Evolutionary conservation across 169 alveolate species (phyloP).

Genomic region (Plasmodium yoelii): DNA sequence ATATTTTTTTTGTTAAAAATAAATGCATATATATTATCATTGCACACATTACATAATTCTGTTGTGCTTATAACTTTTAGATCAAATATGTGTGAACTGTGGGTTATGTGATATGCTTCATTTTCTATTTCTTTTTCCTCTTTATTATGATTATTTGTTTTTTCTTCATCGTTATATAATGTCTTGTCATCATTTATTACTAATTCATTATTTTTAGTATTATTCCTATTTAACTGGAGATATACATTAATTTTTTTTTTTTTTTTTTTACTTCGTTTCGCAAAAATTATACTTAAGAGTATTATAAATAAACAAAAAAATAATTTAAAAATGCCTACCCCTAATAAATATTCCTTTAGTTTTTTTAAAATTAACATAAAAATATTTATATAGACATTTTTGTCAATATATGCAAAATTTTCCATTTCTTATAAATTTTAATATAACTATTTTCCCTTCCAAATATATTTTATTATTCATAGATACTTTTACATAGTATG

Average conservation of each 20-base stretch:
- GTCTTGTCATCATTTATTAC: constrained; percentile 20
- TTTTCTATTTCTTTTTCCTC: constrained; percentile 22
- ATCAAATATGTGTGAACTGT: constrained; percentile 57
- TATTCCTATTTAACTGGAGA: constrained; percentile 30
- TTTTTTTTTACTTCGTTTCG: constrained; percentile 59
- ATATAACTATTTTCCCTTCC: background rate
- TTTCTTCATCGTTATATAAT: constrained; percentile 7
- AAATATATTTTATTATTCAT: constrained; percentile 5
- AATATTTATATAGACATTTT: constrained; percentile 72
- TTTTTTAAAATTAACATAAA: constrained; percentile 28
- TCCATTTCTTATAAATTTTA: constrained; percentile 63
- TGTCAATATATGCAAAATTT: constrained; percentile 69
- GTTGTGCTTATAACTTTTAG: constrained; percentile 29
- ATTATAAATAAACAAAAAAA: constrained; percentile 55
- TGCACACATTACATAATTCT: constrained; percentile 66
- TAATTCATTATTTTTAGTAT: background rate
- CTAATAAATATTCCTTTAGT: constrained; percentile 41
- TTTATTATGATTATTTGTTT: background rate
- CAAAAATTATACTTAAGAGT: constrained; percentile 44
- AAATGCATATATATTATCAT: constrained; percentile 64
- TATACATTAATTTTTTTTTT: constrained; percentile 48
- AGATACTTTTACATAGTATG: constrained; percentile 1
- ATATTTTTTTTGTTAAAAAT: constrained; percentile 61
- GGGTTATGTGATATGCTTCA: constrained; percentile 29
- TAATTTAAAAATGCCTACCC: constrained; percentile 42